Base-by-base conservation (phyloP, 345 rosid species). In the Microthlaspi erraticum region DNA sequence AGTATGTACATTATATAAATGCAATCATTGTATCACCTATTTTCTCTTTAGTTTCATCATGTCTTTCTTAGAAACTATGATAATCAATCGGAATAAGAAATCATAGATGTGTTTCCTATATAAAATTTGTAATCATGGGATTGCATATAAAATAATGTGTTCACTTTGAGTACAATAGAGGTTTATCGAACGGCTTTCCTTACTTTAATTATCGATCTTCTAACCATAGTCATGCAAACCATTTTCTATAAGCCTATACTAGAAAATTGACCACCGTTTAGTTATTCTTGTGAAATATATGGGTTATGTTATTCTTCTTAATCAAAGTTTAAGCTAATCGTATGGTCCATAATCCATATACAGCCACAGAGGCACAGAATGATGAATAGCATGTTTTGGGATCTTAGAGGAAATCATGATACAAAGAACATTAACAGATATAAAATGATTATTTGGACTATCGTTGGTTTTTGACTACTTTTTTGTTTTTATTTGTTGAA, bases 391-490 rank as follows among this genome's bases (percentile, higher is more conserved):
- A 26, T 72, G 70, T 56, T 64, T 54, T 26, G 29, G 29, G 16
- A 44, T 36, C 56, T 31, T 51, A 5, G 39, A 56, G 52, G 23
- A 65, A n/a, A 52, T 51, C 32, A 33, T 53, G 63, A 33, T 42
- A 20, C 2, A 26, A 26, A 26, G 29, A 26, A 26, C 29, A 26
- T 26, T 26, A 26, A 26, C 29, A 2, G 3, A 26, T 26, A 48
- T 2, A 10, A 13, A 60, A 57, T 51, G 32, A 54, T 41, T 37
- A 57, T 49, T 65, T 57, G 18, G 34, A 37, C 29, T 60, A n/a
- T 60, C 76, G 80, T 67, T 69, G 52, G 57, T 71, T 80, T 77
- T 78, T 82, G 77, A 78, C 82, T 70, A 20, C 73, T 61, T 71
- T 75, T 56, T 44, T 23, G 33, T 34, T 23, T 56, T 37, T 46